Conservation (phyloP, 1,139 yeast genomes). For the Groenewaldozyma sp. region DNA sequence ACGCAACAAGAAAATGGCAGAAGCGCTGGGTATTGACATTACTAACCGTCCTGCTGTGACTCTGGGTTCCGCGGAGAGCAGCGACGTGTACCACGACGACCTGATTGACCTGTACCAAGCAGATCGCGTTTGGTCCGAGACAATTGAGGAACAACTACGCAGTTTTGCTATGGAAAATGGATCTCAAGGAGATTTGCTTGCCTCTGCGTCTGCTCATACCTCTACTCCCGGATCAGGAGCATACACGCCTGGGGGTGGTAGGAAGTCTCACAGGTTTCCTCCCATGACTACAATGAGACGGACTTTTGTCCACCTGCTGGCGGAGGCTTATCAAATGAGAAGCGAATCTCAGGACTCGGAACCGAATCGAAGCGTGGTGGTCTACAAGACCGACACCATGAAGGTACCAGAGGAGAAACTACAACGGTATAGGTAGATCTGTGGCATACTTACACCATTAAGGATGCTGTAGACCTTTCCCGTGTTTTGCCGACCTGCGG, state of each 20-base stretch:
- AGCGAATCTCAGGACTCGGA: conserved; percentile 76
- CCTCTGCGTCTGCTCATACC: no score
- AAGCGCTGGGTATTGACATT: conserved; percentile 43
- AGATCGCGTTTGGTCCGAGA: conserved; percentile 26
- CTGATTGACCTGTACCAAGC: conserved; percentile 23
- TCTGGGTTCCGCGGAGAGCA: background rate
- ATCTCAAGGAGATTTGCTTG: no score
- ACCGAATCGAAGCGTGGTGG: conserved; percentile 64
- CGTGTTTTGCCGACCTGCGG: no score
- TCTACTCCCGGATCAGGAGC: no score
- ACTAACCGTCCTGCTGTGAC: conserved; percentile 7
- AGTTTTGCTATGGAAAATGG: conserved; percentile 37
- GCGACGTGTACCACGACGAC: conserved; percentile 17
- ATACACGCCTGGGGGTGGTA: no score
- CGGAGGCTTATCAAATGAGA: conserved; percentile 48
- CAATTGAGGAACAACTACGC: conserved; percentile 47
- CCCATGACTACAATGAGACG: conserved; percentile 68
- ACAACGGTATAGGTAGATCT: background rate
- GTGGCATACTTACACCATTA: no score
- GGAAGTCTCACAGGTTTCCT: conserved; percentile 50
- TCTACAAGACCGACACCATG: conserved; percentile 24
- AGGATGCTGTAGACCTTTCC: no score
- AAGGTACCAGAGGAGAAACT: conserved; percentile 16
- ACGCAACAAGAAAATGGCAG: conserved; percentile 53
- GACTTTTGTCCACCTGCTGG: conserved; percentile 58